Evolutionary conservation across 129 eudicot species (phyloP), one percentile per base, ranked within the genome.

Genomic region (Arctium lappa): DNA sequence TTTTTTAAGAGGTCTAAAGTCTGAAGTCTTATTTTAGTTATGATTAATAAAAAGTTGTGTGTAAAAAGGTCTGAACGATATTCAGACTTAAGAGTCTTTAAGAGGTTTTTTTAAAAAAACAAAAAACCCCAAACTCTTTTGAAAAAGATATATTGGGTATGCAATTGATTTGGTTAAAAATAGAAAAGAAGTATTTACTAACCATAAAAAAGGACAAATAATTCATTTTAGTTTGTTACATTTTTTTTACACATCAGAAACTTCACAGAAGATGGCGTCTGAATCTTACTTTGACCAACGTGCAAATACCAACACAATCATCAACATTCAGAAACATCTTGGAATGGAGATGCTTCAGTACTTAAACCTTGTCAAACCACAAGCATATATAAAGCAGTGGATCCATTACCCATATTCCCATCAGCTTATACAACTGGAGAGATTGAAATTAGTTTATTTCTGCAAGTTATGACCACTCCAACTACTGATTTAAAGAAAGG

Each of bases 401-500:
- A 53, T 53, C 63, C 6, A 53, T 53, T 22, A 53, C 63, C 15
- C 63, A 13, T 53, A 53, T 1, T 53, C 63, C 63, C 63, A 53
- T 53, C 63, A 53, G 5, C 63, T 53, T 1, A 53, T 53, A 53
- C 63, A 53, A 53, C 63, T 53, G 6, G 15, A 53, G 6, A 53
- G 1, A 56, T 56, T 16, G 8, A 16, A 4, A 56, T 4, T 56
- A 56, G 0, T 5, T 56, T 56, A 56, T n/a, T 56, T 53, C 68
- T 60, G 29, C 68, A 60, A 32, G 77, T 70, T 31, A 79, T 80
- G 84, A 80, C 77, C 63, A 37, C 63, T 48, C 84, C 63, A 29
- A 74, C 34, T 13, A 30, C 65, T 11, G 77, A 29, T 30, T 72
- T 87, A 53, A 87, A 87, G 84, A 87, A 84, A 81, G 79, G 88